phyloP scores from a whole-genome alignment of 257 asterid species.

The Apocynum venetum region DNA sequence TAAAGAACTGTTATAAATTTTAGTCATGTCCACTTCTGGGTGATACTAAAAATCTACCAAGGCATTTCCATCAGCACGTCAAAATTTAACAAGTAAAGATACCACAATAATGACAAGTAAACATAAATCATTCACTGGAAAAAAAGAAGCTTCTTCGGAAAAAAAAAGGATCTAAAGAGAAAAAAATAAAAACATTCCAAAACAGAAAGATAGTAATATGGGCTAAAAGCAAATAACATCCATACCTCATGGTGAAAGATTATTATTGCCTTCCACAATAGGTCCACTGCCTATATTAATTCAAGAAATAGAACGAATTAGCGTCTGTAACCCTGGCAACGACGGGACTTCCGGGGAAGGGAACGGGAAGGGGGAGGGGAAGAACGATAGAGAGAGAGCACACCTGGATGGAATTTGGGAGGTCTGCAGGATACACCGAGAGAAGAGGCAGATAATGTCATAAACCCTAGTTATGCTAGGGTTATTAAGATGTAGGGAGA shows the following conservation, averaged over 20 bases:
- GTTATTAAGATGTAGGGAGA: background rate
- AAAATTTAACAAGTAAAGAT: background rate
- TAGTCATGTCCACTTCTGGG: background rate
- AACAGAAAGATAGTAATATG: background rate
- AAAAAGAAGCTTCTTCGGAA: too few relatives aligned
- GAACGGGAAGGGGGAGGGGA: too few relatives aligned
- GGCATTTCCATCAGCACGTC: background rate
- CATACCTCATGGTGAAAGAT: conserved; percentile 24
- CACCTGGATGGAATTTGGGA: background rate
- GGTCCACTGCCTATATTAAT: background rate
- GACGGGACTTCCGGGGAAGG: background rate
- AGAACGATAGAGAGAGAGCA: background rate
- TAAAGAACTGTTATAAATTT: background rate
- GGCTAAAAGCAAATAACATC: background rate
- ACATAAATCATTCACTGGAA: too few relatives aligned
- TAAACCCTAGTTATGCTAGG: background rate
- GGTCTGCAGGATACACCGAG: background rate
- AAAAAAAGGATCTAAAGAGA: background rate
- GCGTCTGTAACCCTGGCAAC: too few relatives aligned
- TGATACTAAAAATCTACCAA: background rate
- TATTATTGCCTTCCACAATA: background rate
- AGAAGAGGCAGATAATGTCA: background rate
- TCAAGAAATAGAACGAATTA: background rate
- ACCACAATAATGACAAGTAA: background rate
- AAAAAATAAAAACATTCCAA: background rate